phyloP scores from a whole-genome alignment of 306 rosid genomes.

The Mimosa pudica region DNA sequence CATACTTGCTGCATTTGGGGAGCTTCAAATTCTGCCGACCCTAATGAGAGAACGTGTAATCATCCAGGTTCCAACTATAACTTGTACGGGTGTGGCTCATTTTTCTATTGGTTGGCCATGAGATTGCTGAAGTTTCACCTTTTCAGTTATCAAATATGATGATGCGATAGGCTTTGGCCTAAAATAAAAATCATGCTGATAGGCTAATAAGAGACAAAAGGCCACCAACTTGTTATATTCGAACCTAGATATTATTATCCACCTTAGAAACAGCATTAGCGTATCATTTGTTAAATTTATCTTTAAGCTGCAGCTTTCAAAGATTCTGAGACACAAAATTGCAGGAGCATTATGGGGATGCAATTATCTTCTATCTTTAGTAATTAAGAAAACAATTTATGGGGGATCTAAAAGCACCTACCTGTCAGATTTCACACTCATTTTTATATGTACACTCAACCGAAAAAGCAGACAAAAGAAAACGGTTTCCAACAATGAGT shows the following conservation, averaged over 20 bases:
- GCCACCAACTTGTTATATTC: conserved; percentile 5
- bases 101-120: neutral
- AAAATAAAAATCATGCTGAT: conserved; percentile 15
- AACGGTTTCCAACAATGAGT: neutral
- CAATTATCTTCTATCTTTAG: neutral
- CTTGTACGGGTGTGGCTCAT: neutral
- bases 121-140: neutral
- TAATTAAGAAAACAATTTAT: neutral
- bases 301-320: neutral
- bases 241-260: conserved; percentile 3
- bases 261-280: neutral
- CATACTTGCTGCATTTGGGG: neutral
- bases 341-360: conserved; percentile 13
- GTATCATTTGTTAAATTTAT: conserved; percentile 6
- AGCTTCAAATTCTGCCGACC: neutral
- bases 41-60: neutral
- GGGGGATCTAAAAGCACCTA: neutral
- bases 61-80: neutral
- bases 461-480: neutral
- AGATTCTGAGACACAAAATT: conserved; percentile 7
- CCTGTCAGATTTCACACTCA: neutral
- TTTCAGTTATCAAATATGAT: conserved; percentile 1
- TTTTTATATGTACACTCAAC: neutral
- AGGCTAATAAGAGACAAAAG: conserved; percentile 3
- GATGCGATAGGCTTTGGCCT: neutral